Evolutionary conservation across 139 green algal genomes (phyloP).

Genomic region (Chlamydomonas sp.): DNA sequence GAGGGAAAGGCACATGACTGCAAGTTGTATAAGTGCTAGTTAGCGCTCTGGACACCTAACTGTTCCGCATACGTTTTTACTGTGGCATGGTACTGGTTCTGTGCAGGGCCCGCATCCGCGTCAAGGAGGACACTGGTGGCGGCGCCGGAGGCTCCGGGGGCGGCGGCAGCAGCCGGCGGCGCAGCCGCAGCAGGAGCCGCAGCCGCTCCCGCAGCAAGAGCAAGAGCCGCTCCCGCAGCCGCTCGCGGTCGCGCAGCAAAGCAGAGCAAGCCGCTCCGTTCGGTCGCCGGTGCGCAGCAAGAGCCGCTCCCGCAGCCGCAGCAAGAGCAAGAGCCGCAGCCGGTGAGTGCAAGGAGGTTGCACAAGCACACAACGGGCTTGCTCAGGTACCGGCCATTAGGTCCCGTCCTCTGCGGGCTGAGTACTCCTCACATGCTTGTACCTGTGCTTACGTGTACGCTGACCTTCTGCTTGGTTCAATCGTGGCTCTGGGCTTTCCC

Average conservation of each 20-base stretch:
- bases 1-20: not conserved
- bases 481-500: too few species aligned
- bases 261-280: constrained; percentile 9
- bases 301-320: too few species aligned
- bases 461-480: not conserved
- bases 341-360: not conserved
- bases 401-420: too few species aligned
- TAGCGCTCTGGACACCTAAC: not conserved
- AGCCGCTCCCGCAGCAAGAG: constrained; percentile 22
- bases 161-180: constrained; percentile 12
- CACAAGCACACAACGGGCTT: too few species aligned
- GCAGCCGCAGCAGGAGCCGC: constrained; percentile 28
- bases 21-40: not conserved
- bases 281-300: too few species aligned
- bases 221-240: constrained; percentile 18
- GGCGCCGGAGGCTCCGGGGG: not conserved
- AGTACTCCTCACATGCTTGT: too few species aligned
- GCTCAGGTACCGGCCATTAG: too few species aligned
- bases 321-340: too few species aligned
- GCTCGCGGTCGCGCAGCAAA: not conserved
- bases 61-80: not conserved
- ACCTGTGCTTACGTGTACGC: not conserved
- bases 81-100: not conserved
- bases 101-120: constrained; percentile 42
- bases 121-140: constrained; percentile 46